phyloP scores from a whole-genome alignment of 805 yeast genomes.

The Wickerhamomyces pijperi region DNA sequence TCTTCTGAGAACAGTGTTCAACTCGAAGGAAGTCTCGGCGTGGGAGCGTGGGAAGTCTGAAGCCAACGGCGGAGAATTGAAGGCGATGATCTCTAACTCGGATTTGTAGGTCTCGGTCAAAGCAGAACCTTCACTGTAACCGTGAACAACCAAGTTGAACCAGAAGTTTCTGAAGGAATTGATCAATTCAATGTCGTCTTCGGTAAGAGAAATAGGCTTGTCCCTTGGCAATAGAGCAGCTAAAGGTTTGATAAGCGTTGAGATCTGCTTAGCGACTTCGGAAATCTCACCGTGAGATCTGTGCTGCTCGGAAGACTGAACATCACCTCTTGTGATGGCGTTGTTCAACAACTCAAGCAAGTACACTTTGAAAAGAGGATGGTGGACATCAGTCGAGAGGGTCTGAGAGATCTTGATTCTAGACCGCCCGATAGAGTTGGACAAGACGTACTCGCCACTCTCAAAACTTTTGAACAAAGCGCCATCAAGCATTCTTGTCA shows the following conservation, averaged over 20 bases:
- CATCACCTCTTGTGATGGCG: conserved; percentile 72
- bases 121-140: conserved; percentile 54
- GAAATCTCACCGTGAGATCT: conserved; percentile 66
- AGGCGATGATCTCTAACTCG: conserved; percentile 62
- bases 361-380: conserved; percentile 44
- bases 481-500: conserved; percentile 46
- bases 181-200: conserved; percentile 35
- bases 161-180: conserved; percentile 76
- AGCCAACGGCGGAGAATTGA: conserved; percentile 79
- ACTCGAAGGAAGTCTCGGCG: conserved; percentile 84
- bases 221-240: conserved; percentile 62
- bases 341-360: conserved; percentile 55
- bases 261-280: conserved; percentile 59
- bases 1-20: conserved; percentile 81
- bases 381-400: conserved; percentile 16
- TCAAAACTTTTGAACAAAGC: conserved; percentile 33
- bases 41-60: conserved; percentile 71
- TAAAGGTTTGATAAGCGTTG: conserved; percentile 55
- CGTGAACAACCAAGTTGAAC: conserved; percentile 91
- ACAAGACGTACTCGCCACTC: conserved; percentile 25
- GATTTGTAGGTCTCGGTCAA: conserved; percentile 34
- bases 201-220: conserved; percentile 26
- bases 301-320: conserved; percentile 63
- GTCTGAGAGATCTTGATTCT: conserved; percentile 32
- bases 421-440: conserved; percentile 32